phyloP scores from a whole-genome alignment of 2,329 filamentous ascomycete genomes.

The Ceratocystis ficicola region DNA sequence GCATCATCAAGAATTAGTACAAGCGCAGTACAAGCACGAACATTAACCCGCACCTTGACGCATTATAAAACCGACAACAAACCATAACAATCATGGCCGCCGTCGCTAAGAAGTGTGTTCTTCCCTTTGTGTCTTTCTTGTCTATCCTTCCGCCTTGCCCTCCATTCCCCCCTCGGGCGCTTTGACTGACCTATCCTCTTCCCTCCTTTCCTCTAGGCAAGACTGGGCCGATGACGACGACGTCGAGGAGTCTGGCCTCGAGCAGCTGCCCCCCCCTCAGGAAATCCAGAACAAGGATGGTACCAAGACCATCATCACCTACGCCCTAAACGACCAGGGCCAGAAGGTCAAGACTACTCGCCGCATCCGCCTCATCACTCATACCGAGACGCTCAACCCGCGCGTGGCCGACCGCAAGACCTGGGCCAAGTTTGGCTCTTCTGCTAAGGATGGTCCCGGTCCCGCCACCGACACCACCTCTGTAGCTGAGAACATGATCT shows the following conservation, averaged over 20 bases:
- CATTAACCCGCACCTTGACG: too few species aligned
- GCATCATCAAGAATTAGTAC: neutral
- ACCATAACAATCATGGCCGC: constrained; percentile 15
- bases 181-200: constrained; percentile 3
- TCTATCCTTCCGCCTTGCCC: neutral
- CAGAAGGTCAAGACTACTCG: constrained; percentile 97
- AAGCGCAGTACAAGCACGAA: too few species aligned
- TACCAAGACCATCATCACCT: constrained; percentile 88
- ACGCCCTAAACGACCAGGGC: constrained; percentile 79
- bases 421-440: constrained; percentile 86
- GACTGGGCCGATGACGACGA: constrained; percentile 98
- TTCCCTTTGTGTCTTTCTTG: neutral
- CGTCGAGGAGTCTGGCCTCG: constrained; percentile 56
- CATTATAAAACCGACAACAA: constrained; percentile 6
- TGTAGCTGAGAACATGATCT: constrained; percentile 95
- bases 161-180: neutral
- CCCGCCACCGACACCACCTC: constrained; percentile 83
- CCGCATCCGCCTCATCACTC: constrained; percentile 80
- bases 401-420: constrained; percentile 87
- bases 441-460: constrained; percentile 71
- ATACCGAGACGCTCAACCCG: constrained; percentile 91
- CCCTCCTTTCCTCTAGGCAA: constrained; percentile 31
- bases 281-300: constrained; percentile 96
- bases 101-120: constrained; percentile 17
- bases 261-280: constrained; percentile 65